phyloP scores from a whole-genome alignment of 1,139 yeast genomes.

The Protomyces inundatus region DNA sequence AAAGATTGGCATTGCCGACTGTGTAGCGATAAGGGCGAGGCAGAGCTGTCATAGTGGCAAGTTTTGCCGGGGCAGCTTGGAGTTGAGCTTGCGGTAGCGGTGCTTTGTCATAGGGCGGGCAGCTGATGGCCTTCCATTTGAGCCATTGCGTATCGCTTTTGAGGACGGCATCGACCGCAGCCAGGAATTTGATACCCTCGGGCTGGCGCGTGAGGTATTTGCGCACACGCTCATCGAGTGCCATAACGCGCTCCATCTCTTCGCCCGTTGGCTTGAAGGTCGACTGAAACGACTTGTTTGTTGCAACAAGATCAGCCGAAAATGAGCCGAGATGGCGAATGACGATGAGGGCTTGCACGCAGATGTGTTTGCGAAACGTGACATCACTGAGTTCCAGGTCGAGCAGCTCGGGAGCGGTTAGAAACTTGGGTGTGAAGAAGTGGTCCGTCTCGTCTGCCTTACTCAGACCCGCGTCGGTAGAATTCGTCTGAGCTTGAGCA shows the following conservation, averaged over 20 bases:
- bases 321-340: slow-evolving; percentile 37
- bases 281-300: slow-evolving; percentile 37
- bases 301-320: slow-evolving; percentile 31
- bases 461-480: not conserved
- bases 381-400: slow-evolving; percentile 35
- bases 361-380: slow-evolving; percentile 38
- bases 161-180: slow-evolving; percentile 34
- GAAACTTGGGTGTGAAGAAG: slow-evolving; percentile 27
- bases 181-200: slow-evolving; percentile 32
- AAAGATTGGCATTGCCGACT: slow-evolving; percentile 41
- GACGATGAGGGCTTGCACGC: slow-evolving; percentile 38
- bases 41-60: slow-evolving; percentile 15
- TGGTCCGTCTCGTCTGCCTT: slow-evolving; percentile 25
- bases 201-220: slow-evolving; percentile 19
- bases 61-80: slow-evolving; percentile 34
- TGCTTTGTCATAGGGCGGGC: slow-evolving; percentile 32
- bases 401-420: slow-evolving; percentile 17
- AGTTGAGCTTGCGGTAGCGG: slow-evolving; percentile 16
- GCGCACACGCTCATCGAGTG: slow-evolving; percentile 30
- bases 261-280: slow-evolving; percentile 32
- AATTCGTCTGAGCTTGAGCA: not conserved
- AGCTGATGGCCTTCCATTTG: slow-evolving; percentile 40
- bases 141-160: slow-evolving; percentile 39
- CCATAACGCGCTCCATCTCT: slow-evolving; percentile 33
- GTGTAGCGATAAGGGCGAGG: slow-evolving; percentile 34